A percentile compares a stretch with the other conserved stretches of the same genome.
Conservation (phyloP, 805 yeast species). For the Ogataea kodamae region DNA sequence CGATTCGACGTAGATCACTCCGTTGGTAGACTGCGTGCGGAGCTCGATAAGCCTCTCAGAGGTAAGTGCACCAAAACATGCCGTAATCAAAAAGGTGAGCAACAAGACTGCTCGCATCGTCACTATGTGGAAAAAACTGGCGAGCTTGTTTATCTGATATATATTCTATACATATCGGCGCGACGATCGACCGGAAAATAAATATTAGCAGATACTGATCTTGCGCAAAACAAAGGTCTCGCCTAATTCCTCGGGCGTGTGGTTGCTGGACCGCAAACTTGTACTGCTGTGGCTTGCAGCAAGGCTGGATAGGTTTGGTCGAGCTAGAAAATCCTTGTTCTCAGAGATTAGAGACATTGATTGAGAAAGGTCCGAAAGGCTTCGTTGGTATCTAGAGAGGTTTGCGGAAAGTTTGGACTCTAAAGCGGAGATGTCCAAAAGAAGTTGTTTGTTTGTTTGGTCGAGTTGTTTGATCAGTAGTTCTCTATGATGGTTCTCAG, state of each 20-base stretch:
- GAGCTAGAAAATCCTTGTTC: constrained; percentile 18
- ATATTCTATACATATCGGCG: constrained; percentile 1
- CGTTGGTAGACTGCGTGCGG: constrained; percentile 25
- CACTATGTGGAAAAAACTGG: not conserved
- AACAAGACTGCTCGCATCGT: constrained; percentile 1
- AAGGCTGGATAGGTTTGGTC: not conserved
- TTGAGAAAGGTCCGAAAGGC: constrained; percentile 19
- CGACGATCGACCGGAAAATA: constrained; percentile 4
- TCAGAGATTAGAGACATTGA: constrained; percentile 21
- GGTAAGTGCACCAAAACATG: constrained; percentile 14
- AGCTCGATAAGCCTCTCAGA: constrained; percentile 15
- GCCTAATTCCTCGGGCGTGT: constrained; percentile 12
- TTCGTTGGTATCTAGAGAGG: constrained; percentile 15
- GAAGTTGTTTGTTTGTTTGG: constrained; percentile 7
- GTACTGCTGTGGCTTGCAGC: constrained; percentile 1
- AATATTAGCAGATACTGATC: constrained; percentile 8
- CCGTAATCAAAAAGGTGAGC: constrained; percentile 1
- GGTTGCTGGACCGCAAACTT: constrained; percentile 9
- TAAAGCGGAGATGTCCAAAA: constrained; percentile 11
- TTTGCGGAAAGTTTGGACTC: constrained; percentile 18
- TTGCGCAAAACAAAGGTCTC: constrained; percentile 19
- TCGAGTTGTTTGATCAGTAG: constrained; percentile 7
- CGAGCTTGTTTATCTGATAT: not conserved
- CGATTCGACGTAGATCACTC: constrained; percentile 41
- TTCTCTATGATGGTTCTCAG: constrained; percentile 10